Evolutionary conservation across 1,284 basidiomycete genomes (phyloP).

Genomic region (Ustilago esculenta): DNA sequence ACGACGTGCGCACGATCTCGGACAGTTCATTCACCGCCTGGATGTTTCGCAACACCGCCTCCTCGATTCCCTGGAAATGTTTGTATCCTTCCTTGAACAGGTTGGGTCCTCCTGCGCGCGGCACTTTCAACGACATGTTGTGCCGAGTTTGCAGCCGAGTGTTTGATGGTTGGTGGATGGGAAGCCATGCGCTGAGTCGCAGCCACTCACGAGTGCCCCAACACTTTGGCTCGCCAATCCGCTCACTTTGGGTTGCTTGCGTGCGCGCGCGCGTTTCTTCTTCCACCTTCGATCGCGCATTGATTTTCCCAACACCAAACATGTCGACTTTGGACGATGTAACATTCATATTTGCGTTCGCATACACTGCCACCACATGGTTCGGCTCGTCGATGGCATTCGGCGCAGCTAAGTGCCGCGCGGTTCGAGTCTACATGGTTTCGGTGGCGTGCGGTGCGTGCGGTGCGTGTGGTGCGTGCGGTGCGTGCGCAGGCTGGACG

Average conservation of each 20-base stretch:
- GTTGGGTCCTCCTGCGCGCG: conserved; percentile 85
- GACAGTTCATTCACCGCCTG: conserved; percentile 92
- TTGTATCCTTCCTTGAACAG: conserved; percentile 80
- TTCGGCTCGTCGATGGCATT: too few relatives aligned
- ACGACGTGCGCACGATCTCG: conserved; percentile 93
- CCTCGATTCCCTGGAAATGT: conserved; percentile 89
- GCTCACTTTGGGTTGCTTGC: too few relatives aligned
- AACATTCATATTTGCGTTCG: not conserved
- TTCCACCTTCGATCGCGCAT: conserved; percentile 36
- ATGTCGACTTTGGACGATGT: not conserved
- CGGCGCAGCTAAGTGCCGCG: too few relatives aligned
- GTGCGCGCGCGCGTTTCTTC: conserved; percentile 40
- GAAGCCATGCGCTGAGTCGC: too few relatives aligned
- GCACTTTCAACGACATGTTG: conserved; percentile 90
- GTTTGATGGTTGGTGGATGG: too few relatives aligned
- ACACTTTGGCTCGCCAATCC: too few relatives aligned
- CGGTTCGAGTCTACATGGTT: too few relatives aligned
- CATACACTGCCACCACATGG: too few relatives aligned
- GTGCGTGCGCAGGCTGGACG: conserved; percentile 17
- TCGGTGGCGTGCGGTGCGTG: not conserved
- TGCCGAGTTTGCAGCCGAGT: not conserved
- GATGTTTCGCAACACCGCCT: conserved; percentile 87
- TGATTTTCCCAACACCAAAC: not conserved
- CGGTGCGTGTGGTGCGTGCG: too few relatives aligned
- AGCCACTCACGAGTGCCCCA: too few relatives aligned